Percentiles rank a stretch among this genome's conserved stretches.
These are phyloP conservation scores for Cladosporium cucumerinum DNA, from an alignment of 2,329 filamentous ascomycete species.

Conservation along the genomic window DNA sequence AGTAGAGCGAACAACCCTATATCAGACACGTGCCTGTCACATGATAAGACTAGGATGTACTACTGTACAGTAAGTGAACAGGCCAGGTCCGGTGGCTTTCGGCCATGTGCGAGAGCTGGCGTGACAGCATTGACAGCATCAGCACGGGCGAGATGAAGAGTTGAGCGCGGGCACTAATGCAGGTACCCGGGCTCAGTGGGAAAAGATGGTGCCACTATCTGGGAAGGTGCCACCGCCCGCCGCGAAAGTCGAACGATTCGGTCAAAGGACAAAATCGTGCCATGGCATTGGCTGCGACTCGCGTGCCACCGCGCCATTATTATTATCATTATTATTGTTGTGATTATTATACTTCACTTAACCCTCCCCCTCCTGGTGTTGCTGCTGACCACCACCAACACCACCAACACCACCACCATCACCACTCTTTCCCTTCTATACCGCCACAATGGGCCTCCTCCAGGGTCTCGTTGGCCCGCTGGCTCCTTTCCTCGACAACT, in stretches of 20 bases:
- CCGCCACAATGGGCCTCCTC: conserved; percentile 51
- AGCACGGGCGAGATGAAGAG: background rate
- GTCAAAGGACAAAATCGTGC: conserved; percentile 3
- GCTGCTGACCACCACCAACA: background rate
- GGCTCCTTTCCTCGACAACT: conserved; percentile 28
- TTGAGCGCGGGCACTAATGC: background rate
- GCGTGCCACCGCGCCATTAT: conserved; percentile 1
- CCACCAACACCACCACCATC: too few species aligned
- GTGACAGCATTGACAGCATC: background rate
- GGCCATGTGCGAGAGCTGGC: background rate
- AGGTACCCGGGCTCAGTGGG: background rate
- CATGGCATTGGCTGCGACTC: conserved; percentile 8
- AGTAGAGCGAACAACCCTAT: background rate
- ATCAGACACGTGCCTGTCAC: background rate
- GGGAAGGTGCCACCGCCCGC: background rate
- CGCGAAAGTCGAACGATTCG: conserved; percentile 9
- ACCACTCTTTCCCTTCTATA: background rate
- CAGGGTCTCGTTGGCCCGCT: conserved; percentile 47
- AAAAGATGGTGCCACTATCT: conserved; percentile 6
- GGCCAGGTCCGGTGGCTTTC: background rate
- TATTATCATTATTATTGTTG: background rate
- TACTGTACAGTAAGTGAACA: conserved; percentile 2
- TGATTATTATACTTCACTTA: conserved; percentile 12
- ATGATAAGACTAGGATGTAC: too few species aligned
- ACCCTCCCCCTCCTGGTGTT: background rate